These are phyloP conservation scores for Suhomyces bribrorum DNA, from an alignment of 1,139 yeast species.

Conservation along the genomic window DNA sequence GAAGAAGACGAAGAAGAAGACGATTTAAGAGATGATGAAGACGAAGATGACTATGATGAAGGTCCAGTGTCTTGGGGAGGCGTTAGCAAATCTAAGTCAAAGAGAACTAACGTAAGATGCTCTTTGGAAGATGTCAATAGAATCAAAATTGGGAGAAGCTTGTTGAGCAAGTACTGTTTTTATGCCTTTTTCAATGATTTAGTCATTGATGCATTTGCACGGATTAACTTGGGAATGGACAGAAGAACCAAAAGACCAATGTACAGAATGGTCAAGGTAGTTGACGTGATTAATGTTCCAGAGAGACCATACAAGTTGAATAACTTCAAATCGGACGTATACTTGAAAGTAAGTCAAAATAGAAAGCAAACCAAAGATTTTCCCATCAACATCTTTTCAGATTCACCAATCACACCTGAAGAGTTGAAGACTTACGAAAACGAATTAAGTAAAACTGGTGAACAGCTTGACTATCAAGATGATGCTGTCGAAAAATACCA, in stretches of 20 bases:
- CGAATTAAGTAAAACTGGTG: constrained; percentile 60
- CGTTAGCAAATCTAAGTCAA: constrained; percentile 26
- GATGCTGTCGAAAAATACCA: constrained; percentile 66
- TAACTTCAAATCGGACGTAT: constrained; percentile 57
- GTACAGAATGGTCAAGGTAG: constrained; percentile 83
- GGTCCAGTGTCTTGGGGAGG: constrained; percentile 57
- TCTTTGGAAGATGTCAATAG: constrained; percentile 63
- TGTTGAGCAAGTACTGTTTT: constrained; percentile 73
- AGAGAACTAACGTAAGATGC: constrained; percentile 36
- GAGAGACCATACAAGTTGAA: constrained; percentile 62
- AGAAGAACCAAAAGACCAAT: constrained; percentile 61
- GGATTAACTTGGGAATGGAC: constrained; percentile 77
- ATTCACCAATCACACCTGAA: constrained; percentile 62
- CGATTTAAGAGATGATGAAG: constrained; percentile 45
- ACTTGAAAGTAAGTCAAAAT: constrained; percentile 68
- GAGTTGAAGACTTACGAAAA: constrained; percentile 73
- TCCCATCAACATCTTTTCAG: constrained; percentile 79
- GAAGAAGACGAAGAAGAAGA: constrained; percentile 45
- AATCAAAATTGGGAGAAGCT: constrained; percentile 73
- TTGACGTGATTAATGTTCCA: constrained; percentile 53
- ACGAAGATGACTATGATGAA: constrained; percentile 31
- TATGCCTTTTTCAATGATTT: constrained; percentile 76
- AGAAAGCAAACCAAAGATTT: constrained; percentile 65
- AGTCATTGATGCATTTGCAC: constrained; percentile 73
- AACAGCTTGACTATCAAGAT: constrained; percentile 62